These are phyloP conservation scores for Ananas comosus DNA, from an alignment of 176 grass and related monocot species.

Conservation along the genomic window DNA sequence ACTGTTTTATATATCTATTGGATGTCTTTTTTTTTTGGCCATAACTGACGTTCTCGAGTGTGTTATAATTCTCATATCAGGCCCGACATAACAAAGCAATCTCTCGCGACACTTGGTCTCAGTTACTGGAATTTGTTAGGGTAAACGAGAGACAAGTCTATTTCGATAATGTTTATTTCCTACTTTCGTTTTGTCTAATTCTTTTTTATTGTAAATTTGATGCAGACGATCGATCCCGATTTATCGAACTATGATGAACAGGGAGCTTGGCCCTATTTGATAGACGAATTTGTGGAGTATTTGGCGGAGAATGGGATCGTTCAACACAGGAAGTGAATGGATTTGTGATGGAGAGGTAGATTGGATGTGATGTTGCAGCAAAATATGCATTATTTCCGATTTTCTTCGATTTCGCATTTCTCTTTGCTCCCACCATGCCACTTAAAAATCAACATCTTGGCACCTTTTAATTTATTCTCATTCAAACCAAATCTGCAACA, in stretches of 20 bases:
- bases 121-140: slow-evolving; percentile 97
- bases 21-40: background rate
- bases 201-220: background rate
- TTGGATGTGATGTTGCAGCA: background rate
- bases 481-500: background rate
- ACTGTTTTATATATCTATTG: background rate
- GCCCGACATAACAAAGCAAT: slow-evolving; percentile 92
- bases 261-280: slow-evolving; percentile 97
- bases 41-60: background rate
- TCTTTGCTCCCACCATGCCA: background rate
- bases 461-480: background rate
- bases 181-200: background rate
- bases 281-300: slow-evolving; percentile 98
- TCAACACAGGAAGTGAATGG: slow-evolving; percentile 42
- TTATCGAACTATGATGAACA: slow-evolving; percentile 90
- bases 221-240: slow-evolving; percentile 76
- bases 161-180: background rate
- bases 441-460: background rate
- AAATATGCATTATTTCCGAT: slow-evolving; percentile 8
- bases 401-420: background rate
- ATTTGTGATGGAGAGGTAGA: background rate
- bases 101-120: slow-evolving; percentile 95
- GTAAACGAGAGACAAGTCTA: slow-evolving; percentile 25
- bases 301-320: slow-evolving; percentile 68
- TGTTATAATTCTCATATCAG: slow-evolving; percentile 39